Percentiles rank a stretch among this genome's conserved stretches.
Conservation (phyloP, 2,329 filamentous ascomycete genomes). For the Claviceps africana region DNA sequence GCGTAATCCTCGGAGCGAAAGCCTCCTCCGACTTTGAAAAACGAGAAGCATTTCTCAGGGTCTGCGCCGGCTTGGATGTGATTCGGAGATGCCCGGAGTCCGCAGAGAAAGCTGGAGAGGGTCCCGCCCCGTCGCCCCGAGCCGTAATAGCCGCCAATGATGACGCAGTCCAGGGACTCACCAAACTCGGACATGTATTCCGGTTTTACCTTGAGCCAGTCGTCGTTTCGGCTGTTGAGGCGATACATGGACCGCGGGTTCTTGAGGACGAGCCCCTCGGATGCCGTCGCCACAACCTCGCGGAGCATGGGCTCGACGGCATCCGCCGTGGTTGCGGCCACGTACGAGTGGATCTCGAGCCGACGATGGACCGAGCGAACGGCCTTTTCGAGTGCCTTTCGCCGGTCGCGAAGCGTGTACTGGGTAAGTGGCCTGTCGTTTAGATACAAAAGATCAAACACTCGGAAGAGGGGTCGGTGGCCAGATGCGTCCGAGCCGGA, state of each 20-base stretch:
- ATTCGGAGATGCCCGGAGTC: constrained; percentile 60
- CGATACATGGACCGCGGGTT: constrained; percentile 79
- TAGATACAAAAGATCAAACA: constrained; percentile 85
- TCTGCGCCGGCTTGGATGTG: constrained; percentile 44
- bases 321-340: constrained; percentile 48
- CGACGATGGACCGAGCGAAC: constrained; percentile 58
- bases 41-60: constrained; percentile 74
- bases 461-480: constrained; percentile 59
- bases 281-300: constrained; percentile 71
- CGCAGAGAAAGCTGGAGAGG: constrained; percentile 81
- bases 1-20: constrained; percentile 77
- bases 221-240: constrained; percentile 79
- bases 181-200: constrained; percentile 97
- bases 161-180: constrained; percentile 76
- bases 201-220: constrained; percentile 98
- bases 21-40: constrained; percentile 95
- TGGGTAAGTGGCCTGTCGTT: constrained; percentile 69
- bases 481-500: constrained; percentile 37
- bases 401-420: constrained; percentile 72
- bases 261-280: constrained; percentile 85
- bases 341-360: constrained; percentile 68
- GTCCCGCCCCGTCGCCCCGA: constrained; percentile 71
- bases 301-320: constrained; percentile 70
- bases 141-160: constrained; percentile 89
- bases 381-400: constrained; percentile 57